Evolutionary conservation across 192 early-diverging fungal species (phyloP), one percentile per base, ranked within the genome.

Genomic region (Geranomyces michiganensis): DNA sequence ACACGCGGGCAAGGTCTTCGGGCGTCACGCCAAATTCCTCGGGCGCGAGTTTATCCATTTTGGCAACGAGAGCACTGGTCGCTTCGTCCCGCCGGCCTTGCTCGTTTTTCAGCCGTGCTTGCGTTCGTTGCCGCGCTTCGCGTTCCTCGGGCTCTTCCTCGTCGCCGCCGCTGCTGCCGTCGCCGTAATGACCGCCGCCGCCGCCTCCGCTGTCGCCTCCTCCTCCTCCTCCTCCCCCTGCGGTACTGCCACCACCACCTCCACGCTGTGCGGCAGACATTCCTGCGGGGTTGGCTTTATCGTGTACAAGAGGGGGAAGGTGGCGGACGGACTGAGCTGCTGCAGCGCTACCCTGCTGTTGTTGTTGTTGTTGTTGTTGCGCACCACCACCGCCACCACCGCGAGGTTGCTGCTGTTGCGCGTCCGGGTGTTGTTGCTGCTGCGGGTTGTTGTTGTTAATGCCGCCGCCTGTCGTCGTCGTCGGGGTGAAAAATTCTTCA

Each of bases 1-100:
- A 79, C 65, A 86, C 67, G 27, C 70, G 62, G 14, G 47, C 67
- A 2, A 88, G 78, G 15, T 84, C 82, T 14, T 82, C 80, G 17
- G 75, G 51, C 9, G 73, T 79, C 22, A 86, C 9, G 2, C 78
- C 74, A 49, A 65, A 76, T 44, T 74, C 45, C 21, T 66, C 44
- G 10, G 47, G 30, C 6, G 27, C 63, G 33, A 73, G 29, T 36
- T 55, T 21, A 2, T 22, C 49, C 45, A 32, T 29, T 21, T 53
- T 48, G 13, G 49, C 17, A 6, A 22, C 17, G 1, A 67, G 15
- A 13, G 22, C 32, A 1, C 2, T 17, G 30, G 8, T 5, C 5
- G 27, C 22, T n/a, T 48, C 65, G 12, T 64, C 41, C 2, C n/a
- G 15, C 21, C 62, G 62, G 33, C 43, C 62, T 64, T 64, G 41